phyloP scores from a whole-genome alignment of 768 basidiomycete species.

The Lentinula guzmanii region DNA sequence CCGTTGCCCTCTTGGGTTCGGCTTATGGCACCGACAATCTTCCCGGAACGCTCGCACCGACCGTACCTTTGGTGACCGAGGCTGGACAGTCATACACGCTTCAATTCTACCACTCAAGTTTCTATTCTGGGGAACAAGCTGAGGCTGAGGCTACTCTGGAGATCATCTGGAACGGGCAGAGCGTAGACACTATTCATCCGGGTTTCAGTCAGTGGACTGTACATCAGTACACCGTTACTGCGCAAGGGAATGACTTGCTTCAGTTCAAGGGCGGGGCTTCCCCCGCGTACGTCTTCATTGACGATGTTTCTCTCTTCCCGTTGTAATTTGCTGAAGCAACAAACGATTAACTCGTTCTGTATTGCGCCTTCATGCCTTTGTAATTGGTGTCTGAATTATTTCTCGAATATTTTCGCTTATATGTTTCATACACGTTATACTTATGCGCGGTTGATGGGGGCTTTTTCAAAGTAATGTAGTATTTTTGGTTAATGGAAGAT shows the following conservation, averaged over 20 bases:
- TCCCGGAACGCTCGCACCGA: constrained; percentile 31
- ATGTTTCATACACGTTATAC: neutral
- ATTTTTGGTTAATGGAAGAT: neutral
- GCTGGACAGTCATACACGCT: constrained; percentile 32
- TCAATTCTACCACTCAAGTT: constrained; percentile 36
- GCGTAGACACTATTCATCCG: constrained; percentile 24
- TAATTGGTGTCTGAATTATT: too few species aligned
- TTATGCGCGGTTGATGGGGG: neutral
- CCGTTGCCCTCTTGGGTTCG: constrained; percentile 36
- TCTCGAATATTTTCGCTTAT: neutral
- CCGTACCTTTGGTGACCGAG: constrained; percentile 25
- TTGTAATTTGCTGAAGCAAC: neutral
- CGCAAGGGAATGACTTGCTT: constrained; percentile 29
- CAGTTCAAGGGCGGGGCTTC: constrained; percentile 37
- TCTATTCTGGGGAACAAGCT: constrained; percentile 25
- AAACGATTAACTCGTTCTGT: too few species aligned
- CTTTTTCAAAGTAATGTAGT: too few species aligned
- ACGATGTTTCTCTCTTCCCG: constrained; percentile 28
- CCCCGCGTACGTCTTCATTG: constrained; percentile 45
- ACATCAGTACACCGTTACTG: constrained; percentile 29
- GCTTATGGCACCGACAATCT: constrained; percentile 30
- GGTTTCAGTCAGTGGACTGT: constrained; percentile 33
- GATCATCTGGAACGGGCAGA: constrained; percentile 36
- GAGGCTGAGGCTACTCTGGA: constrained; percentile 31
- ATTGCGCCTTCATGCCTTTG: too few species aligned